Conservation (phyloP, 805 yeast genomes). For the Candida pini region DNA sequence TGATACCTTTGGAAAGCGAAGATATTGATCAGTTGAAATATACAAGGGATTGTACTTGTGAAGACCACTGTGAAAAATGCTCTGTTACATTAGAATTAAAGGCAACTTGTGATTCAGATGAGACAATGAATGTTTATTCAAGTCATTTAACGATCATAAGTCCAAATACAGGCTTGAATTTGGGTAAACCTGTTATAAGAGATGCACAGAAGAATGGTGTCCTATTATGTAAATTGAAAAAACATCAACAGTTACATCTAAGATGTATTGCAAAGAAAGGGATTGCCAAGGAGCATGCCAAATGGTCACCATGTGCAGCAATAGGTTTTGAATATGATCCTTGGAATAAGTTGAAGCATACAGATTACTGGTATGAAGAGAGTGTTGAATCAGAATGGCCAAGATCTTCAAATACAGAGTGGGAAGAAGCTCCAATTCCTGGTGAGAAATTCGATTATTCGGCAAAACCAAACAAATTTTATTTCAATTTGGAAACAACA, state of each 20-base stretch:
- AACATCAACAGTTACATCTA: conserved; percentile 84
- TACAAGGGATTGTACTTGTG: conserved; percentile 96
- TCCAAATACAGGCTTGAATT: conserved; percentile 25
- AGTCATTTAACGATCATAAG: conserved; percentile 55
- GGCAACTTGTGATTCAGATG: conserved; percentile 82
- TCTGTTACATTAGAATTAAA: conserved; percentile 80
- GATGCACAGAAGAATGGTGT: conserved; percentile 79
- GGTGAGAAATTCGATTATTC: conserved; percentile 80
- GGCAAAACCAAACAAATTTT: conserved; percentile 77
- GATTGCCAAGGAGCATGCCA: conserved; percentile 95
- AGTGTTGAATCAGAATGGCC: conserved; percentile 94
- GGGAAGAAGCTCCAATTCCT: conserved; percentile 92
- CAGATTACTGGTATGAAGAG: conserved; percentile 95
- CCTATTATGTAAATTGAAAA: conserved; percentile 83
- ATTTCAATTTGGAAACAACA: conserved; percentile 87
- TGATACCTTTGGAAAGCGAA: conserved; percentile 80
- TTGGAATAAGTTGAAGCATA: conserved; percentile 95
- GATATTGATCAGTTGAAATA: conserved; percentile 82
- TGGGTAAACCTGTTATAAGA: conserved; percentile 84
- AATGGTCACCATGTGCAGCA: conserved; percentile 97
- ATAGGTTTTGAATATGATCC: conserved; percentile 97
- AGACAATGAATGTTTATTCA: conserved; percentile 85
- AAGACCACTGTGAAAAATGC: conserved; percentile 93
- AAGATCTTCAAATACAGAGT: conserved; percentile 75
- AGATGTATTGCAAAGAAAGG: conserved; percentile 97